Percentiles rank a stretch among this genome's conserved stretches.
phyloP scores from a whole-genome alignment of 495 filamentous ascomycete species.

The Xylaria palmicola region DNA sequence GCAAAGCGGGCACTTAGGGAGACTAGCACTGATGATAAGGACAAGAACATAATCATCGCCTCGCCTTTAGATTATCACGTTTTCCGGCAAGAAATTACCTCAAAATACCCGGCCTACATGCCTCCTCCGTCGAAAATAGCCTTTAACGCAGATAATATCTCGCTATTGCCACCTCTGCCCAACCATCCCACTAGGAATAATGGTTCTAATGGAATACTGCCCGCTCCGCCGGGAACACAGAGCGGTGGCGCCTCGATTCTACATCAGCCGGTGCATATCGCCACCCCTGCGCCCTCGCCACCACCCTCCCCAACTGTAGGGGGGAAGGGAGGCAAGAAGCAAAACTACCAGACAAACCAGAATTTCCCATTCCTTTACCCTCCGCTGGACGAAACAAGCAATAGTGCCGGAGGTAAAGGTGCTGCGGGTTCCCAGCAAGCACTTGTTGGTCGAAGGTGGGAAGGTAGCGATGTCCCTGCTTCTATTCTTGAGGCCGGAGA shows the following conservation, averaged over 20 bases:
- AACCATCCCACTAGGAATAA: slow-evolving; percentile 62
- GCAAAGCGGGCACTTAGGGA: slow-evolving; percentile 67
- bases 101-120: slow-evolving; percentile 95
- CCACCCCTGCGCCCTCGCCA: slow-evolving; percentile 94
- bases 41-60: slow-evolving; percentile 70
- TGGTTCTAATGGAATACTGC: slow-evolving; percentile 48
- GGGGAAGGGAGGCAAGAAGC: slow-evolving; percentile 94
- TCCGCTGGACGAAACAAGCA: slow-evolving; percentile 77
- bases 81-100: slow-evolving; percentile 96
- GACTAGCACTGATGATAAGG: slow-evolving; percentile 44
- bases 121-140: slow-evolving; percentile 82
- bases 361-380: slow-evolving; percentile 98
- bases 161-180: slow-evolving; percentile 80
- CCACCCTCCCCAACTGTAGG: slow-evolving; percentile 88
- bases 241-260: slow-evolving; percentile 76
- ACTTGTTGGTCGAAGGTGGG: slow-evolving; percentile 78
- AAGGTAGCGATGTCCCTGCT: slow-evolving; percentile 84
- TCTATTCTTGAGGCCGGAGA: slow-evolving; percentile 95
- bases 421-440: slow-evolving; percentile 70
- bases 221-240: slow-evolving; percentile 45
- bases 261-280: slow-evolving; percentile 95
- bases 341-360: slow-evolving; percentile 99
- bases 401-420: slow-evolving; percentile 83
- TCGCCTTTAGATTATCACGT: slow-evolving; percentile 95
- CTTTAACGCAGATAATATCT: slow-evolving; percentile 84